Evolutionary conservation across 2,329 filamentous ascomycete genomes (phyloP).

Genomic region (Lachnellula occidentalis): DNA sequence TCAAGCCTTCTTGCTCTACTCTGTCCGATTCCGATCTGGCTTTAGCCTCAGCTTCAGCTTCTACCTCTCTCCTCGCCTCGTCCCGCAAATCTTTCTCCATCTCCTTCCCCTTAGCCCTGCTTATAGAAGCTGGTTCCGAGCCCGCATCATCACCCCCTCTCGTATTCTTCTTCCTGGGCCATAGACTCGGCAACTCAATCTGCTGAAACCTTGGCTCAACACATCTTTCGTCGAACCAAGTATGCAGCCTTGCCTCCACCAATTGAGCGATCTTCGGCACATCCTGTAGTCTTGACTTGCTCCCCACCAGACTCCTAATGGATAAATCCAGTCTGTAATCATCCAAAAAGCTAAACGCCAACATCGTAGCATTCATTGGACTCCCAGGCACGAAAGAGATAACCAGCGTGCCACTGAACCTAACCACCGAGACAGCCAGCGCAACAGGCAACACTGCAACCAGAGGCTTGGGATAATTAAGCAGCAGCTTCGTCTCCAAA

Average conservation of each 20-base stretch:
- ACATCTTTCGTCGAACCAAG: slow-evolving; percentile 82
- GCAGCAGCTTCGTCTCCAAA: slow-evolving; percentile 84
- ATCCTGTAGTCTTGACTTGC: slow-evolving; percentile 73
- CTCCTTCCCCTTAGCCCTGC: slow-evolving; percentile 51
- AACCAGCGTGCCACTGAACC: slow-evolving; percentile 91
- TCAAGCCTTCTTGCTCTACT: slow-evolving; percentile 28
- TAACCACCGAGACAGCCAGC: slow-evolving; percentile 81
- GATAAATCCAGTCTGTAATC: slow-evolving; percentile 82
- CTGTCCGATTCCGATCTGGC: slow-evolving; percentile 19
- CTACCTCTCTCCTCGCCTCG: slow-evolving; percentile 43
- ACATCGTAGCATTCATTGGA: slow-evolving; percentile 67
- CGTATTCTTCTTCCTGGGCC: slow-evolving; percentile 81
- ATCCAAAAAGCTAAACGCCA: slow-evolving; percentile 90
- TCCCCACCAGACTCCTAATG: slow-evolving; percentile 73
- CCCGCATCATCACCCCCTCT: slow-evolving; percentile 58
- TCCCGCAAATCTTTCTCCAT: slow-evolving; percentile 45
- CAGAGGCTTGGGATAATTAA: slow-evolving; percentile 90
- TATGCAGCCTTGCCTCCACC: slow-evolving; percentile 72
- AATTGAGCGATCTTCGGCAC: slow-evolving; percentile 85
- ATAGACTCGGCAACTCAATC: slow-evolving; percentile 74
- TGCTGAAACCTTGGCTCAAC: slow-evolving; percentile 85
- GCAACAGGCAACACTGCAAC: slow-evolving; percentile 90
- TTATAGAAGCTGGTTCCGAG: slow-evolving; percentile 37
- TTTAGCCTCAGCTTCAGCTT: slow-evolving; percentile 42
- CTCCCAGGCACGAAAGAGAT: slow-evolving; percentile 84